Base-by-base conservation (phyloP, 1,284 basidiomycete genomes). In the Leccinum pachyderme region DNA sequence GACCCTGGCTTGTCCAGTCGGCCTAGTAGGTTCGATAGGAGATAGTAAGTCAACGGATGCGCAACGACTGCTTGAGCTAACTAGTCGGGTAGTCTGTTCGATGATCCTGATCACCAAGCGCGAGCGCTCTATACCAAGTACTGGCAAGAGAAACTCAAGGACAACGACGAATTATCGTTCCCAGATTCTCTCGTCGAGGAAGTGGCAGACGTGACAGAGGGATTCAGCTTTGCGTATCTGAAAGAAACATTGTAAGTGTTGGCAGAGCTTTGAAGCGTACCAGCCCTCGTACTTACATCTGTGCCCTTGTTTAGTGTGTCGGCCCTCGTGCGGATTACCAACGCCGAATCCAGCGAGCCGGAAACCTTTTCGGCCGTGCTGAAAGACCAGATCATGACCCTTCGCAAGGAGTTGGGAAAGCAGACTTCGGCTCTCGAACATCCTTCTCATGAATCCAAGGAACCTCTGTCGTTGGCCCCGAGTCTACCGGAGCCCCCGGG, bases 11-110 rank as follows among this genome's bases (percentile, higher is more conserved):
- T 93, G 55, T 86, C 86, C 55, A 82, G 76, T 47, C 80, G 91
- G 24, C 91, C 91, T 5, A 91, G 88, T 61, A 81, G 91, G 27
- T 93, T 93, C 63, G 91, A 93, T 69, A 79, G 91, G 52, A 92
- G 92, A 75, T 93, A 86, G 89, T 89, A 62, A 63, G 87, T 76
- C 8, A 22, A 48, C 13, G 28, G 45, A 33, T 22, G 0, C 9
- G 7, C 37, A 1, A 18, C n/a, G 22, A n/a, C 44, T 45, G 45
- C 31, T 41, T 25, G 47, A 49, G 18, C 55, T 51, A 47, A 46
- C 39, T 41, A 25, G 47, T 22, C 2, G 48, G 52, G 29, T n/a
- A 87, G 86, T 64, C 61, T 79, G 53, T 88, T 87, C 61, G 78
- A 84, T 47, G 82, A 89, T 65, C 90, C 90, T 5, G 78, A 80